Evolutionary conservation across 179 eudicot genomes (phyloP).

Genomic region (Camellia oleifera): DNA sequence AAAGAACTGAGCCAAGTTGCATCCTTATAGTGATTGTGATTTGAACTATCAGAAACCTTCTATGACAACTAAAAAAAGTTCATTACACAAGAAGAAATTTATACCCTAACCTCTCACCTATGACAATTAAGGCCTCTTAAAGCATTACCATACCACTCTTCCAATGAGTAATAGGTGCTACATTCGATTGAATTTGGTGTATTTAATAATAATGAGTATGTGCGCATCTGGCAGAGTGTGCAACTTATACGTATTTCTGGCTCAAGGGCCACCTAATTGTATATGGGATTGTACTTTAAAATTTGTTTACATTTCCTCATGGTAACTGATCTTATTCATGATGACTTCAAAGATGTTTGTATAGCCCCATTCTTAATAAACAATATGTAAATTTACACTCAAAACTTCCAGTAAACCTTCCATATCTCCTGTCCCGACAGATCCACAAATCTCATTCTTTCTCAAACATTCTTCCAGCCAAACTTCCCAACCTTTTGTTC

Average conservation of each 20-base stretch:
- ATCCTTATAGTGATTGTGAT: too few relatives aligned
- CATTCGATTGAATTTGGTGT: background rate
- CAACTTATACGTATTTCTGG: background rate
- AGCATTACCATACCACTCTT: background rate
- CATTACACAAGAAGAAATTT: background rate
- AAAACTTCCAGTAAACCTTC: background rate
- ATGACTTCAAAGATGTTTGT: background rate
- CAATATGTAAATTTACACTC: background rate
- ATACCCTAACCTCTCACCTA: too few relatives aligned
- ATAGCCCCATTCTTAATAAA: background rate
- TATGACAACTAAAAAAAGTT: too few relatives aligned
- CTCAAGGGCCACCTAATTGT: slow-evolving; percentile 4
- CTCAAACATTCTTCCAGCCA: background rate
- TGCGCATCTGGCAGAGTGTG: background rate
- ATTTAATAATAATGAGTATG: background rate
- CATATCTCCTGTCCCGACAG: background rate
- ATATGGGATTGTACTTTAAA: background rate
- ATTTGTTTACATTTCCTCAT: background rate
- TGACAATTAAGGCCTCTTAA: background rate
- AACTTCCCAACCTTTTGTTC: background rate
- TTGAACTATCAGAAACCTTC: too few relatives aligned
- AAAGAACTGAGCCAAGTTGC: too few relatives aligned
- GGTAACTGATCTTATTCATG: background rate
- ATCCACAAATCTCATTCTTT: background rate
- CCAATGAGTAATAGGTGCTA: background rate